phyloP scores from a whole-genome alignment of 2,329 filamentous ascomycete species.

The Sodiomyces alkalinus region DNA sequence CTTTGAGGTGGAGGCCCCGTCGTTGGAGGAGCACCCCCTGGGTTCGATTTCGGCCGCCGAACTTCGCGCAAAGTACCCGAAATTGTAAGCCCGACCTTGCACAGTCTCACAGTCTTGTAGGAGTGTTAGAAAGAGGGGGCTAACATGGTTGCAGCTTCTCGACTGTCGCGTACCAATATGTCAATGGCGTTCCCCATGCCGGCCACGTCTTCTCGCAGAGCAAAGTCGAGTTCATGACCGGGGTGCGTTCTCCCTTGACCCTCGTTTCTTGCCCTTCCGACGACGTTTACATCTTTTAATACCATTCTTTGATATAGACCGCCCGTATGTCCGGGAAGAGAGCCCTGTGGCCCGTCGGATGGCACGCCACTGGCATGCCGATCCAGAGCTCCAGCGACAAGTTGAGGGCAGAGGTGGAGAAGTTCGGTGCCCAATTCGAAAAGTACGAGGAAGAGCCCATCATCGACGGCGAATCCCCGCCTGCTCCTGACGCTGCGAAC shows the following conservation, averaged over 20 bases:
- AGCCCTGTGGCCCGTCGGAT: constrained; percentile 78
- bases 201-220: constrained; percentile 85
- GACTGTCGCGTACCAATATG: constrained; percentile 43
- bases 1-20: constrained; percentile 78
- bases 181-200: constrained; percentile 80
- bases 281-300: not conserved
- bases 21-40: constrained; percentile 60
- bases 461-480: no score
- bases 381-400: constrained; percentile 98
- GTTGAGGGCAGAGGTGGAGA: constrained; percentile 72
- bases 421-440: constrained; percentile 80
- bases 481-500: constrained; percentile 37
- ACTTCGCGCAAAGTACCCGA: constrained; percentile 67
- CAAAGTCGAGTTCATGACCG: constrained; percentile 85
- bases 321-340: constrained; percentile 83
- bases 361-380: constrained; percentile 93
- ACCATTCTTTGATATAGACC: not conserved
- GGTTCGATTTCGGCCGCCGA: constrained; percentile 59
- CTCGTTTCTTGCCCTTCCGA: not conserved
- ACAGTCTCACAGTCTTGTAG: no score
- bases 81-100: constrained; percentile 66
- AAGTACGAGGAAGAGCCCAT: constrained; percentile 53
- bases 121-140: no score
- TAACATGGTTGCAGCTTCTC: no score
- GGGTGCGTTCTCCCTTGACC: no score